Conservation (phyloP, 2,329 filamentous ascomycete species). For the Leptographium galeiforme region DNA sequence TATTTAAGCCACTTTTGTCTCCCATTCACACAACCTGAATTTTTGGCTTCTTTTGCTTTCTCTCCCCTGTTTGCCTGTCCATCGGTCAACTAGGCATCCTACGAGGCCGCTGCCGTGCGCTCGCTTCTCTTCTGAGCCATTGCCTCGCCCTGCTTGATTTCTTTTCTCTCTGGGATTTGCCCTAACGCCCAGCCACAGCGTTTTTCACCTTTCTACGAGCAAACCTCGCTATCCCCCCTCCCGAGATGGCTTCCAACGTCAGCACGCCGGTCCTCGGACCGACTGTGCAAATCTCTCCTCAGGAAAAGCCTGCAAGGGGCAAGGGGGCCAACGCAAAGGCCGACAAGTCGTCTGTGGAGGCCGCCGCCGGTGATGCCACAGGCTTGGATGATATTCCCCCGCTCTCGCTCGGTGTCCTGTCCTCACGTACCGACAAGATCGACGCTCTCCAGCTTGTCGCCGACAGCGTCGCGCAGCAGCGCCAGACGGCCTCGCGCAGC, state of each 20-base stretch:
- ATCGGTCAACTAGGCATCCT: too few species aligned
- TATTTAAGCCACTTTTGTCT: background rate
- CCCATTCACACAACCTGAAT: background rate
- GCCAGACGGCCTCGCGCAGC: constrained; percentile 49
- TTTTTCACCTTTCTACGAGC: constrained; percentile 74
- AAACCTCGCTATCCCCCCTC: constrained; percentile 58
- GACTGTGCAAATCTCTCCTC: constrained; percentile 15
- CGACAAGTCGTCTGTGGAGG: constrained; percentile 16
- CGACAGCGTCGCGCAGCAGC: constrained; percentile 73
- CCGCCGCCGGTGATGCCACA: constrained; percentile 17
- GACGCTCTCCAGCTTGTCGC: constrained; percentile 61
- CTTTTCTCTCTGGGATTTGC: background rate
- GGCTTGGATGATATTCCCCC: constrained; percentile 43
- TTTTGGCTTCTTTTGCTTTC: background rate
- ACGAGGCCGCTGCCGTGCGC: too few species aligned
- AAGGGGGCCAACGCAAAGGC: background rate
- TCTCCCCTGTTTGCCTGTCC: background rate
- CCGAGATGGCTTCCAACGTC: constrained; percentile 46
- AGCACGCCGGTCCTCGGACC: constrained; percentile 53
- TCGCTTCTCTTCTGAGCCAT: background rate
- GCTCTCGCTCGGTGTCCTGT: constrained; percentile 47
- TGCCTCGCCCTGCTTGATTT: background rate
- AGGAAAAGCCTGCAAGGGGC: background rate
- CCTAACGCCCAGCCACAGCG: constrained; percentile 46
- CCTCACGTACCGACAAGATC: constrained; percentile 44